Evolutionary conservation across 2,329 filamentous ascomycete species (phyloP).

Genomic region (Ceratocystiopsis minuta): DNA sequence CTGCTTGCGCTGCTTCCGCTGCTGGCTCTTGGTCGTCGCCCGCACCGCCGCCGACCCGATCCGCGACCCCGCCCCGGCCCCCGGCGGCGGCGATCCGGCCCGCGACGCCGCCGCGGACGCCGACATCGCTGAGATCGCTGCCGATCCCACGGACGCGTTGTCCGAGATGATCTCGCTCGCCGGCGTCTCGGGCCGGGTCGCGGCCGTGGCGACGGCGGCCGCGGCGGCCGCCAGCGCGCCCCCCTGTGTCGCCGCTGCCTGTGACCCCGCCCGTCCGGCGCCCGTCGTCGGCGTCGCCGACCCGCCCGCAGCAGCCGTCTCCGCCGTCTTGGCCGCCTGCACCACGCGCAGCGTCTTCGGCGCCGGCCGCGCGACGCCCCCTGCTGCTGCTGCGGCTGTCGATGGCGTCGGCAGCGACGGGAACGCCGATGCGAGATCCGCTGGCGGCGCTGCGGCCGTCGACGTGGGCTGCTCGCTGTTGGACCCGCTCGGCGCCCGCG

Average conservation of each 20-base stretch:
- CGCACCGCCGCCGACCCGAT: constrained; percentile 53
- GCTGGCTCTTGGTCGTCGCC: constrained; percentile 57
- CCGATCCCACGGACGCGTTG: constrained; percentile 54
- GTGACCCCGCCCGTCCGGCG: constrained; percentile 5
- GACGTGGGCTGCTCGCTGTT: too few relatives aligned
- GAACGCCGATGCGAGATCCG: constrained; percentile 23
- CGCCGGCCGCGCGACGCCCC: constrained; percentile 23
- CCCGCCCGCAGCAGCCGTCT: constrained; percentile 10
- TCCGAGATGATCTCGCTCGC: constrained; percentile 61
- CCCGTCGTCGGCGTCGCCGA: constrained; percentile 13
- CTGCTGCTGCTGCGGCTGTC: constrained; percentile 26
- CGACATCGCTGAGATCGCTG: constrained; percentile 34
- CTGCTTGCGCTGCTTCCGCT: constrained; percentile 59
- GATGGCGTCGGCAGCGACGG: constrained; percentile 33
- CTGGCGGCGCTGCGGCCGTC: background rate
- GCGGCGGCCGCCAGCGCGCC: background rate
- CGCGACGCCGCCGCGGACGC: constrained; percentile 28
- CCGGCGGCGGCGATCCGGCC: constrained; percentile 43
- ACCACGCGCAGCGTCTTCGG: constrained; percentile 54
- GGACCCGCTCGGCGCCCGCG: too few relatives aligned
- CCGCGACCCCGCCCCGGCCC: constrained; percentile 19
- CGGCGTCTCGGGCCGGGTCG: constrained; percentile 47
- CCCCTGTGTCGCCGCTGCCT: constrained; percentile 11
- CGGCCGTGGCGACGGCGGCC: constrained; percentile 8
- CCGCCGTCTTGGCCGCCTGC: constrained; percentile 45